Conservation (phyloP, 805 yeast genomes). For the Pichia membranifaciens region DNA sequence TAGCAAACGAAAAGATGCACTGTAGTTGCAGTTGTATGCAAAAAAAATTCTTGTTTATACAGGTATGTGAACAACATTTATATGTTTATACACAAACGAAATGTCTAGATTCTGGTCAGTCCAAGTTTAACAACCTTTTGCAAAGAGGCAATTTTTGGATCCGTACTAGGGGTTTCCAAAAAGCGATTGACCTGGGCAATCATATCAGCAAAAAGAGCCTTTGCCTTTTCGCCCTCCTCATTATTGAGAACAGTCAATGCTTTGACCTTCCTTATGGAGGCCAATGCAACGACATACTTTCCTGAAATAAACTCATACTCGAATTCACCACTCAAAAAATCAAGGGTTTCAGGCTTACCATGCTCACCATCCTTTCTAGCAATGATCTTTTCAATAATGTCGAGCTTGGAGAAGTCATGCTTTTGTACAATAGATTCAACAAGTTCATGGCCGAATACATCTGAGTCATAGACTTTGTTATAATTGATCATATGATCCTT, state of each 20-base stretch:
- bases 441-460: constrained; percentile 50
- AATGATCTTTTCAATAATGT: constrained; percentile 21
- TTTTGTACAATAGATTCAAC: constrained; percentile 23
- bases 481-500: constrained; percentile 47
- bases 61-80: too few relatives aligned
- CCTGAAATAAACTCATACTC: constrained; percentile 10
- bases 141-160: constrained; percentile 10
- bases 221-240: constrained; percentile 2
- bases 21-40: too few relatives aligned
- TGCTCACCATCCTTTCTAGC: constrained; percentile 1
- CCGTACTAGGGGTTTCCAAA: constrained; percentile 10
- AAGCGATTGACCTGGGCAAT: constrained; percentile 3
- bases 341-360: constrained; percentile 8
- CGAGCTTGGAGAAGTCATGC: constrained; percentile 35
- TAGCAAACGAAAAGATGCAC: too few relatives aligned
- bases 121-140: constrained; percentile 14
- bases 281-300: constrained; percentile 15
- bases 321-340: constrained; percentile 14
- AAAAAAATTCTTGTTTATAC: too few relatives aligned
- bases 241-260: neutral
- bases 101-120: constrained; percentile 12
- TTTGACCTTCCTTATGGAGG: constrained; percentile 14
- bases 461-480: constrained; percentile 43
- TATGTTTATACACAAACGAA: neutral
- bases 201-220: constrained; percentile 5